Base-by-base conservation (phyloP, 2,329 filamentous ascomycete genomes). In the Xylaria sp. region DNA sequence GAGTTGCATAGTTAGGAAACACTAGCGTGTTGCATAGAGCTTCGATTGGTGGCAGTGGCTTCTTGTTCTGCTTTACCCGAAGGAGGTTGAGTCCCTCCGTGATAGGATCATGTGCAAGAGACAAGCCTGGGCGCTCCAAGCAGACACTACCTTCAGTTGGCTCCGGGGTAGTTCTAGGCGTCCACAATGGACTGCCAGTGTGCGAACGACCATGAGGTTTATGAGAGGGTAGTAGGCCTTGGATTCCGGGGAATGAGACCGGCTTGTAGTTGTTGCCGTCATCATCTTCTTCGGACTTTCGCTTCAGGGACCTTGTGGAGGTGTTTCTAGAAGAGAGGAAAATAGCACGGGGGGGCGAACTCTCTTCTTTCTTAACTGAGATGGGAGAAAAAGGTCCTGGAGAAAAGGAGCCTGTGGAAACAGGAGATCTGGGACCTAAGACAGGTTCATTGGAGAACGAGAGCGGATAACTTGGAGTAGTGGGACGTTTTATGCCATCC, bases 41-140 rank as follows among this genome's bases (percentile, higher is more conserved):
- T 36, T 62, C 56, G 4, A 73, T 57, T 23, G 54, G 66, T 10
- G 71, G 69, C 4, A 77, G 69, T 17, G 67, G 71, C 23, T 40
- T 15, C 51, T 72, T 74, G 17, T 73, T 67, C 11, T 67, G 64
- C 44, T 65, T 51, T 17, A 26, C 66, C 31, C 75, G 74, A 23
- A 71, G 59, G 4, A 36, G 20, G 65, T 77, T 77, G 33, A 77
- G 74, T n/a, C 67, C 71, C 20, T 63, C 63, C 5, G 70, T 70
- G 49, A 77, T 75, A 2, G 72, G 69, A 44, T 77, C 76, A 11
- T 67, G 54, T 1, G 40, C 20, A 3, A 48, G 17, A 23, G 60
- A 60, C 4, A 51, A 6, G 31, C 54, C 65, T 13, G 68, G 44
- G 15, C 58, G 65, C 17, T 38, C 57, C 1, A 67, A 70, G 42